Conservation (phyloP, 2,329 filamentous ascomycete species). For the Karstenula rhodostoma region DNA sequence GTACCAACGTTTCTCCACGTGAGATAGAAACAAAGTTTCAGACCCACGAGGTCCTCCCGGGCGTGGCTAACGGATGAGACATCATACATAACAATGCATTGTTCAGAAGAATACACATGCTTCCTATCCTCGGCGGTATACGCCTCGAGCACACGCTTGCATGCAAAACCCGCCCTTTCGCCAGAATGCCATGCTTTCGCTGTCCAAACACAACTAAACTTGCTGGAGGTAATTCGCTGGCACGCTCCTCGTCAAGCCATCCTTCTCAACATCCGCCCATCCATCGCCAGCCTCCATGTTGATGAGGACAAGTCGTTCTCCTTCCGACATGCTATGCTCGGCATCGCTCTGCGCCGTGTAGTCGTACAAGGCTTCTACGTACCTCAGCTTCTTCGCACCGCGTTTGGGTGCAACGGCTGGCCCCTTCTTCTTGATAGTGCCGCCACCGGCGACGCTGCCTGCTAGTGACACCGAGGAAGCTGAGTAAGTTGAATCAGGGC, state of each 20-base stretch:
- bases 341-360: constrained; percentile 85
- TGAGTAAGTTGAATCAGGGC: constrained; percentile 70
- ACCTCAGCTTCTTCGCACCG: constrained; percentile 91
- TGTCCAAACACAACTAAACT: constrained; percentile 54
- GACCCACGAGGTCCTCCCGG: constrained; percentile 5
- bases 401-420: constrained; percentile 89
- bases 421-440: constrained; percentile 78
- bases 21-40: not conserved
- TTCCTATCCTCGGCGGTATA: not conserved
- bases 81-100: constrained; percentile 10
- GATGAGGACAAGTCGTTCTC: constrained; percentile 89
- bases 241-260: constrained; percentile 84
- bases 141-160: constrained; percentile 10
- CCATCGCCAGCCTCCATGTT: constrained; percentile 90
- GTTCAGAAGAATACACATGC: constrained; percentile 1
- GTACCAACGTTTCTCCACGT: not conserved
- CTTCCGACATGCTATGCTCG: constrained; percentile 90
- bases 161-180: constrained; percentile 12
- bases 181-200: constrained; percentile 1
- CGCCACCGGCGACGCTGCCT: constrained; percentile 54
- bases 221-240: constrained; percentile 92
- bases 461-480: constrained; percentile 78
- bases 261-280: constrained; percentile 96
- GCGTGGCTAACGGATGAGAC: not conserved
- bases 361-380: constrained; percentile 92